phyloP scores from a whole-genome alignment of 305 asterid genomes.

The Andrographis paniculata region DNA sequence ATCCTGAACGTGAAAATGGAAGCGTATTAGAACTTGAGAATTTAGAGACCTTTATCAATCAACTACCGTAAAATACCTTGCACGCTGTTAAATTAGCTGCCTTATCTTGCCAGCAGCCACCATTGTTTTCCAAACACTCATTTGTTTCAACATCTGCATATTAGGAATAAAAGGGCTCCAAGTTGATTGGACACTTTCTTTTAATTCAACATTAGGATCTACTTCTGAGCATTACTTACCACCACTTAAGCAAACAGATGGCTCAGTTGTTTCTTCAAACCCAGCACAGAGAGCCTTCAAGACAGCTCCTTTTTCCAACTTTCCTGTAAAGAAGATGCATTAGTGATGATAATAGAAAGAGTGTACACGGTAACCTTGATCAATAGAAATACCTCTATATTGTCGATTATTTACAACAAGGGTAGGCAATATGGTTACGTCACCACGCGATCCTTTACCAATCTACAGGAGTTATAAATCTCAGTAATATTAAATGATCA shows the following conservation, averaged over 20 bases:
- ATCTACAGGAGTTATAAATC: slow-evolving; percentile 37
- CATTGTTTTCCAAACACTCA: slow-evolving; percentile 85
- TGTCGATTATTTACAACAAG: slow-evolving; percentile 90
- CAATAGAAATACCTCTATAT: slow-evolving; percentile 69
- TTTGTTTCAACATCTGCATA: slow-evolving; percentile 82
- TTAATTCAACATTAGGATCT: slow-evolving; percentile 6
- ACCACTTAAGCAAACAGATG: slow-evolving; percentile 83
- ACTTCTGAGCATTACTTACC: slow-evolving; percentile 44
- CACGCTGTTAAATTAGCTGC: slow-evolving; percentile 78
- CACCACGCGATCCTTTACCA: slow-evolving; percentile 98
- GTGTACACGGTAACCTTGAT: slow-evolving; percentile 8
- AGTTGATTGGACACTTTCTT: slow-evolving; percentile 4
- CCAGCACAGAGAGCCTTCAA: slow-evolving; percentile 89
- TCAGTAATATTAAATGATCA: slow-evolving; percentile 21
- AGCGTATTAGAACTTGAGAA: slow-evolving; percentile 13
- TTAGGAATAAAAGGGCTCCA: slow-evolving; percentile 18
- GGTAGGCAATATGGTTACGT: slow-evolving; percentile 97
- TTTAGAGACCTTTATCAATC: slow-evolving; percentile 1
- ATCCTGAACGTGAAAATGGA: slow-evolving; percentile 41
- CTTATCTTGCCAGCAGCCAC: slow-evolving; percentile 94
- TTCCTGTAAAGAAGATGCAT: slow-evolving; percentile 45
- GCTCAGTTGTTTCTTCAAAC: slow-evolving; percentile 97
- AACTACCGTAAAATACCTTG: slow-evolving; percentile 49
- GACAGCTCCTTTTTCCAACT: slow-evolving; percentile 89
- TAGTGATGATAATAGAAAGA: slow-evolving; percentile 13